Evolutionary conservation across 2,329 filamentous ascomycete species (phyloP), one percentile per base, ranked within the genome.

Genomic region (Colletotrichum sojae): DNA sequence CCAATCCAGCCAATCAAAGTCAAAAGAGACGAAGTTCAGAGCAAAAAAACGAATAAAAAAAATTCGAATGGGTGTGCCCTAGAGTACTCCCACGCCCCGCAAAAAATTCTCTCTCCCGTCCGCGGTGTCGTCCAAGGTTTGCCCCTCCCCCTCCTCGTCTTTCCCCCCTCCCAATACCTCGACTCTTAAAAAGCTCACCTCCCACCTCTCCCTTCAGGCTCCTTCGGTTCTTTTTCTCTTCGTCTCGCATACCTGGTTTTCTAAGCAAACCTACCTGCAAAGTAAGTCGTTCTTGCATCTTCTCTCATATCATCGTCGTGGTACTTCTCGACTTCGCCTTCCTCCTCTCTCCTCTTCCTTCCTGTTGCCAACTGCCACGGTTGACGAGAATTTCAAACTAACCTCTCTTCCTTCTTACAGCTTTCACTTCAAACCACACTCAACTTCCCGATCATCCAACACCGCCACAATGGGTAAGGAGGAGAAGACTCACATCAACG

Each of bases 401-500:
- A 63, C 48, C 22, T 16, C 27, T 25, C 54, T 39, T 18, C 22
- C 48, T 60, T 22, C 40, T n/a, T 22, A 9, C 22, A 67, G 43
- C 63, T 57, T 55, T 67, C 64, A 55, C 56, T 55, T 46, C 61
- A 52, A 31, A 66, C 27, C 39, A 56, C 63, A 70, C 54, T 54
- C 49, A 46, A 49, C 60, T 55, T 55, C 53, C 39, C 27, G 20
- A 49, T 54, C 36, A 27, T 49, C 57, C 46, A 53, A 62, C 39
- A 71, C 66, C 69, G 57, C 49, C 64, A 68, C 49, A 62, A 71
- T 71, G 63, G 65, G 95, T 93, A 98, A 94, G 90, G 91, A 97
- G 81, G 93, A 95, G 76, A 97, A 97, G 92, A 87, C 85, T 86
- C 95, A 98, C 86, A 94, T 98, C 87, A 95, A 95, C 93, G 92